These are phyloP conservation scores for Furcasterigmium sp. DNA, from an alignment of 2,329 filamentous ascomycete species.

Conservation along the genomic window DNA sequence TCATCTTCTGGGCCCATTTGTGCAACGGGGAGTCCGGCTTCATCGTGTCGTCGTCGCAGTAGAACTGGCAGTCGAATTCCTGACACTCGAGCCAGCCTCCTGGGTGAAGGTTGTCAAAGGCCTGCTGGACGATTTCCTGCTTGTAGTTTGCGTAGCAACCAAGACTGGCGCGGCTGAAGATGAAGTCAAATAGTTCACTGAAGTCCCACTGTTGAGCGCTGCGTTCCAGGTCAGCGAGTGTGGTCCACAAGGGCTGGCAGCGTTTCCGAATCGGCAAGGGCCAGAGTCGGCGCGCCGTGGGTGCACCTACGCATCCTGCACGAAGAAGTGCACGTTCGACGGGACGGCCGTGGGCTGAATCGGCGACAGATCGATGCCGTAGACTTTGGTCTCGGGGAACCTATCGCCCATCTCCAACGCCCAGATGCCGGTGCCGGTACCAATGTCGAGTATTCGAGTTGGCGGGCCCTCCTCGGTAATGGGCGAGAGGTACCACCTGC, in stretches of 20 bases:
- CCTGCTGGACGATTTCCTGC: slow-evolving; percentile 43
- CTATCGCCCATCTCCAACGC: slow-evolving; percentile 61
- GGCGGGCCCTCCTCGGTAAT: slow-evolving; percentile 28
- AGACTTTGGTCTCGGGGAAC: slow-evolving; percentile 53
- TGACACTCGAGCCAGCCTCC: slow-evolving; percentile 53
- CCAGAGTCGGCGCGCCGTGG: background rate
- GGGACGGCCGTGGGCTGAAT: slow-evolving; percentile 63
- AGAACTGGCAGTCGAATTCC: slow-evolving; percentile 32
- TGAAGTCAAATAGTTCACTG: slow-evolving; percentile 50
- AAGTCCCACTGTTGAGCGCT: slow-evolving; percentile 46
- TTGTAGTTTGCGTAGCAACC: slow-evolving; percentile 46
- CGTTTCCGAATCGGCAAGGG: no score
- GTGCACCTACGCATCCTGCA: slow-evolving; percentile 53
- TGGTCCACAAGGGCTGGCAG: background rate
- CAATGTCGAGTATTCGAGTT: slow-evolving; percentile 33
- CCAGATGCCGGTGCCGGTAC: slow-evolving; percentile 50
- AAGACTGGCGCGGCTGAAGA: slow-evolving; percentile 44
- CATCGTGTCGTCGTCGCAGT: slow-evolving; percentile 42
- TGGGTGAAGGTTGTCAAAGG: slow-evolving; percentile 41
- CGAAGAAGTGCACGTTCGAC: slow-evolving; percentile 67
- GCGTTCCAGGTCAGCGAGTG: background rate
- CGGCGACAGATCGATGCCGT: slow-evolving; percentile 62
- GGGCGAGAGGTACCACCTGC: slow-evolving; percentile 37
- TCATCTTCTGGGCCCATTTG: slow-evolving; percentile 34
- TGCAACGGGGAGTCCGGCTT: slow-evolving; percentile 27